These are phyloP conservation scores for Aechmea fasciata DNA, from an alignment of 176 grass and related monocot species.

Conservation along the genomic window DNA sequence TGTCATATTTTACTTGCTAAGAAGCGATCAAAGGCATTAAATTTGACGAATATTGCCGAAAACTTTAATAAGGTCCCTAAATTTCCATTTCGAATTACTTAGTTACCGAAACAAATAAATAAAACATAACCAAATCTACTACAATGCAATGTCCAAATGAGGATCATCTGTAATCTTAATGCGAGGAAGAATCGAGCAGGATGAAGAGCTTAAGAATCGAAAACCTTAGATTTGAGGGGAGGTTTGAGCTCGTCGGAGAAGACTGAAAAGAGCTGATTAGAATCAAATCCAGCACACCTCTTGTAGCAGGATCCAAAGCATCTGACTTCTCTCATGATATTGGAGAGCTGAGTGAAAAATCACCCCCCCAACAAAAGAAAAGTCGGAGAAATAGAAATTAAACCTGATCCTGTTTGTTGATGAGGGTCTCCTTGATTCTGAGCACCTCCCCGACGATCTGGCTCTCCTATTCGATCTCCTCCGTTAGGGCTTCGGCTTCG, in stretches of 20 bases:
- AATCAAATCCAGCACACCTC: slow-evolving; percentile 50
- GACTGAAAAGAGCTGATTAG: slow-evolving; percentile 3
- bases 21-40: too few relatives aligned
- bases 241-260: slow-evolving; percentile 78
- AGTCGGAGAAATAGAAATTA: not conserved
- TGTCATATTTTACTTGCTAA: too few relatives aligned
- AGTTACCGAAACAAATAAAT: not conserved
- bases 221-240: slow-evolving; percentile 38
- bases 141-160: too few relatives aligned
- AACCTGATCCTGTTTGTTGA: slow-evolving; percentile 46
- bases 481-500: slow-evolving; percentile 37
- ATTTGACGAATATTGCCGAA: too few relatives aligned
- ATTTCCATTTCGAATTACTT: too few relatives aligned
- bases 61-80: too few relatives aligned
- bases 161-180: too few relatives aligned
- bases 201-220: not conserved
- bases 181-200: too few relatives aligned
- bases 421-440: slow-evolving; percentile 61
- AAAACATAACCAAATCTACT: not conserved
- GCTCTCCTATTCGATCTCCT: slow-evolving; percentile 62
- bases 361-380: not conserved
- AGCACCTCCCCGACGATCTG: slow-evolving; percentile 53
- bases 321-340: slow-evolving; percentile 85
- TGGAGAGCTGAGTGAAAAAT: slow-evolving; percentile 52
- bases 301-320: slow-evolving; percentile 56